A percentile compares a stretch with the other conserved stretches of the same genome.
These are phyloP conservation scores for Gossypium davidsonii DNA, from an alignment of 441 rosid species.

Conservation along the genomic window DNA sequence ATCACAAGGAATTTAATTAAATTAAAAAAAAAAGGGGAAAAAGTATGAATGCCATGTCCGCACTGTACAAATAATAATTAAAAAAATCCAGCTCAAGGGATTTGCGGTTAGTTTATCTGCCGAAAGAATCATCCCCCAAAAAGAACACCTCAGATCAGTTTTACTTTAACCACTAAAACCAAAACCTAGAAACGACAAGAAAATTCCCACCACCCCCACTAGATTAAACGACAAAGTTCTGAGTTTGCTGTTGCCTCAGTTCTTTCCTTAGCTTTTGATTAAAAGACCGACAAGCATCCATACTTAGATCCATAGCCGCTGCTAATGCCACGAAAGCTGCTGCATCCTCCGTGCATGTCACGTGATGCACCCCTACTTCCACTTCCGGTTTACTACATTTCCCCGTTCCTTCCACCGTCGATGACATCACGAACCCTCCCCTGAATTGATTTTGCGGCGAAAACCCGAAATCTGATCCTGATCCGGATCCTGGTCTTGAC, in stretches of 20 bases:
- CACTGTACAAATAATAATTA: not conserved
- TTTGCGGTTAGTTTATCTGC: conserved; percentile 1
- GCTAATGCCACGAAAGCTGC: conserved; percentile 84
- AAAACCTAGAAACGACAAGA: conserved; percentile 37
- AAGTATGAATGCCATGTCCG: not conserved
- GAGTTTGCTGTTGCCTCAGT: conserved; percentile 59
- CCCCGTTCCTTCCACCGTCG: conserved; percentile 57
- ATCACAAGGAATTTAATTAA: not conserved
- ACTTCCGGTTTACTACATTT: conserved; percentile 62
- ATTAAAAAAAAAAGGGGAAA: not conserved
- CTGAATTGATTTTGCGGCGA: conserved; percentile 31
- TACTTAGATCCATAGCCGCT: conserved; percentile 82
- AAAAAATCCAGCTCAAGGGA: not conserved
- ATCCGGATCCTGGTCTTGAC: conserved; percentile 57
- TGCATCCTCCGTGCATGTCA: conserved; percentile 94
- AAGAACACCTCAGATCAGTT: conserved; percentile 13
- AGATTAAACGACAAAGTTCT: conserved; percentile 51
- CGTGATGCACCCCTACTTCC: conserved; percentile 76
- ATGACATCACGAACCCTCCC: conserved; percentile 81
- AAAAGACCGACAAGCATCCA: conserved; percentile 77
- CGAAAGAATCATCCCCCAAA: not conserved
- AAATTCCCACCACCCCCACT: not conserved
- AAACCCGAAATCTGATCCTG: conserved; percentile 62
- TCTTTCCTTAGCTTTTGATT: conserved; percentile 78
- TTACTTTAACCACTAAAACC: not conserved